Evolutionary conservation across 225 moss, liverwort and hornwort species (phyloP), one percentile per base, ranked within the genome.

Genomic region (Antitrichia curtipendula): DNA sequence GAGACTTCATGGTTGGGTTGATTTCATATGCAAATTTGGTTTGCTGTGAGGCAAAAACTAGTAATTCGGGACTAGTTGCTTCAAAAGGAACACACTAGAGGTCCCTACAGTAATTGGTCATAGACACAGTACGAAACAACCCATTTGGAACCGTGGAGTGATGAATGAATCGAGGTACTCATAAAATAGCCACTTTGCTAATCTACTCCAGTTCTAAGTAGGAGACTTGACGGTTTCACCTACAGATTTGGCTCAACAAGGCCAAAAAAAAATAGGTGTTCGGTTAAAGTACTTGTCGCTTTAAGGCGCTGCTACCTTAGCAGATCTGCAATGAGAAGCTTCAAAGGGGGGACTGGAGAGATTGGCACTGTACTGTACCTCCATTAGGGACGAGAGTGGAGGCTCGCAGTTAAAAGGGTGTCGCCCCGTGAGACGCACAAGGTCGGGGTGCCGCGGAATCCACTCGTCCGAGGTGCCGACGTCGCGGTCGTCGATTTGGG

Each of bases 351-450:
- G 9, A 47, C 34, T n/a, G 52, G 24, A 36, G 52, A 17, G 47
- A 53, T 68, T 64, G 54, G 64, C 27, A 49, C 83, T 31, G 28
- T 32, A 60, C 84, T 85, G 63, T 88, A 94, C 94, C 91, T 92
- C 88, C 96, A 99, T 95, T 57, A 99, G 82, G 77, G 72, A 25
- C 8, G 90, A 74, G 34, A 99, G 94, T 3, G 97, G 98, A 19
- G 97, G 91, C 84, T 99, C 98, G 82, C 93, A 92, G 75, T 99
- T 99, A 87, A 99, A 99, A 17, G 98, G 98, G 85, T 99, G 98
- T 61, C 98, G 97, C 10, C 98, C 98, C 1, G 98, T 99, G 87
- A 99, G 90, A 18, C 98, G 96, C 60, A 99, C 95, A 59, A 99
- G 90, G 72, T 95, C 95, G 25, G 97, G 98, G 78, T 99, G 95